These are phyloP conservation scores for Astraeus odoratus DNA, from an alignment of 768 basidiomycete species.

Conservation along the genomic window DNA sequence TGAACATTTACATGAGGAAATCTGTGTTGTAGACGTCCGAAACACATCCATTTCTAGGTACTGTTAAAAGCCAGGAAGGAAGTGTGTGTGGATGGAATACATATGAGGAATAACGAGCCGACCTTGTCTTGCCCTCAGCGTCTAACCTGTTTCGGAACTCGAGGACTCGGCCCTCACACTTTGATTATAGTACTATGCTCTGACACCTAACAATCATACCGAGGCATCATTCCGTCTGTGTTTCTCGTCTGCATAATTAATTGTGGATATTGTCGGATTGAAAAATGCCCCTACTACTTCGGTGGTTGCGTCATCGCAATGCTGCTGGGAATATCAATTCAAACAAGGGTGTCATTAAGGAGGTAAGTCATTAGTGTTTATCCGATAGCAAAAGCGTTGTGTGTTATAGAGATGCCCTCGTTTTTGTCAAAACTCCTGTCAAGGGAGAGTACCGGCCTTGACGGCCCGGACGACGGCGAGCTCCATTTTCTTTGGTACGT, in stretches of 20 bases:
- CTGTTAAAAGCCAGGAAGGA: not conserved
- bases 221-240: constrained; percentile 94
- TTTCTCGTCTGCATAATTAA: no score
- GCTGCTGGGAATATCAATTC: no score
- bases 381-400: not conserved
- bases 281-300: no score
- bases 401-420: not conserved
- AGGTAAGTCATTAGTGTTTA: not conserved
- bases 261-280: no score
- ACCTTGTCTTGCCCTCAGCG: constrained; percentile 86
- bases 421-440: constrained; percentile 49
- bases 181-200: constrained; percentile 76
- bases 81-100: not conserved
- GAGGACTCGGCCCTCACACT: constrained; percentile 80
- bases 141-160: constrained; percentile 82
- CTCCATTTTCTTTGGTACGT: constrained; percentile 48
- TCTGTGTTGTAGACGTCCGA: constrained; percentile 89
- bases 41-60: constrained; percentile 69
- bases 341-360: no score
- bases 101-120: constrained; percentile 85
- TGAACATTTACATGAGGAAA: constrained; percentile 87
- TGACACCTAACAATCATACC: constrained; percentile 88
- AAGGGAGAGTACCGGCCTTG: constrained; percentile 86
- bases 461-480: constrained; percentile 91
- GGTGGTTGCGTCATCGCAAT: no score